Conservation (phyloP, 768 basidiomycete genomes). For the Phanerodontia chrysosporium region DNA sequence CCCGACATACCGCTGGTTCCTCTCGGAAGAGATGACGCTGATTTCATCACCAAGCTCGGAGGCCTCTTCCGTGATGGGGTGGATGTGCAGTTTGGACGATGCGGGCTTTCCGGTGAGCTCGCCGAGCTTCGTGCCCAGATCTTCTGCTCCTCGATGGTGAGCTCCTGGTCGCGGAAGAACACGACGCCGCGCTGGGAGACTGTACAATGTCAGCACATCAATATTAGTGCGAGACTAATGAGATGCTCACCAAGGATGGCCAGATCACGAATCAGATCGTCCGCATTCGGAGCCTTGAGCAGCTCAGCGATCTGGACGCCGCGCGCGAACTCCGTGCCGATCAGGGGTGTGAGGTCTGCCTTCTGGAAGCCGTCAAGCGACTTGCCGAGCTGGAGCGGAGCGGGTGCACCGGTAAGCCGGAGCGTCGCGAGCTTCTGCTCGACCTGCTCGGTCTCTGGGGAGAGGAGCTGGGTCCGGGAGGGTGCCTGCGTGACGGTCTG, state of each 20-base stretch:
- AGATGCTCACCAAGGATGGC: slow-evolving; percentile 32
- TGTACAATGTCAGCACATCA: neutral
- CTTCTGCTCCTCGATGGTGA: slow-evolving; percentile 28
- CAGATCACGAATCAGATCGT: slow-evolving; percentile 50
- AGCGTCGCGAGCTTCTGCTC: slow-evolving; percentile 8
- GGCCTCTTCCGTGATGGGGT: slow-evolving; percentile 12
- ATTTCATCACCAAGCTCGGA: slow-evolving; percentile 15
- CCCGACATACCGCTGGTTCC: slow-evolving; percentile 2
- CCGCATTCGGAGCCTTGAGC: slow-evolving; percentile 39
- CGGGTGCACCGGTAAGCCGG: slow-evolving; percentile 6
- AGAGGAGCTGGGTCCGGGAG: neutral
- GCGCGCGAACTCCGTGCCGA: slow-evolving; percentile 49
- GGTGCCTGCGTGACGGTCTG: neutral
- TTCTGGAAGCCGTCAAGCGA: slow-evolving; percentile 3
- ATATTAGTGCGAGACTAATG: too few relatives aligned
- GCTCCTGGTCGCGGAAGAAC: slow-evolving; percentile 31
- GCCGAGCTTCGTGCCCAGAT: slow-evolving; percentile 26
- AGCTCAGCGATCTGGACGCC: slow-evolving; percentile 43
- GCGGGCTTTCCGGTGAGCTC: slow-evolving; percentile 17
- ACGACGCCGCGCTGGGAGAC: slow-evolving; percentile 24
- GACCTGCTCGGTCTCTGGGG: slow-evolving; percentile 10
- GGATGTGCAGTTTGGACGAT: slow-evolving; percentile 13
- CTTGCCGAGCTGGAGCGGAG: slow-evolving; percentile 6
- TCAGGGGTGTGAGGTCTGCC: slow-evolving; percentile 38
- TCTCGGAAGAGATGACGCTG: slow-evolving; percentile 13